A percentile compares a stretch with the other conserved stretches of the same genome.
These are phyloP conservation scores for Candolleomyces aberdarensis DNA, from an alignment of 768 basidiomycete species.

Conservation along the genomic window DNA sequence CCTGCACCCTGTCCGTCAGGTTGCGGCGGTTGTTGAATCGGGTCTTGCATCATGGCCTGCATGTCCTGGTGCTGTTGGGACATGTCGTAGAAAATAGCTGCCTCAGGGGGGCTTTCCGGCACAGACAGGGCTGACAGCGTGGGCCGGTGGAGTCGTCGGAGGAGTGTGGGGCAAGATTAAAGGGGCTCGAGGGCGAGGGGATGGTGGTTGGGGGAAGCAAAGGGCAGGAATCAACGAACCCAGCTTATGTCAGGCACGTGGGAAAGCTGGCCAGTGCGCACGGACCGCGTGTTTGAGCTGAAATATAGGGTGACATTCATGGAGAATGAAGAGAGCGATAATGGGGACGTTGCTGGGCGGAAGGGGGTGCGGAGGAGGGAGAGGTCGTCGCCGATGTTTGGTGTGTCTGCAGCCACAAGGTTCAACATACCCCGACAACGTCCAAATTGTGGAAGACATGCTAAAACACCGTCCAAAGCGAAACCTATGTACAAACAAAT, in stretches of 20 bases:
- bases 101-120: constrained; percentile 10
- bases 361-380: constrained; percentile 29
- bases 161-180: constrained; percentile 26
- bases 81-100: constrained; percentile 32
- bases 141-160: constrained; percentile 15
- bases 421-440: constrained; percentile 63
- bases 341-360: constrained; percentile 19
- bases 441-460: constrained; percentile 74
- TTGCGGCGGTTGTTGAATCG: constrained; percentile 23
- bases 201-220: constrained; percentile 46
- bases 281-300: constrained; percentile 42
- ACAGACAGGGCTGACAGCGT: constrained; percentile 12
- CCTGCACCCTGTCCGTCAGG: constrained; percentile 41
- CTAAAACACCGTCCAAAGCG: constrained; percentile 66
- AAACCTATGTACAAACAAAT: constrained; percentile 49
- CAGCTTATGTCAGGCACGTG: constrained; percentile 56
- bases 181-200: constrained; percentile 35
- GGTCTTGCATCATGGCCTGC: constrained; percentile 62
- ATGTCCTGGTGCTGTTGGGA: constrained; percentile 56
- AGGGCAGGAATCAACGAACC: constrained; percentile 36
- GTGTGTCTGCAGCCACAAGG: constrained; percentile 51
- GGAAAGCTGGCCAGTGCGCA: constrained; percentile 54
- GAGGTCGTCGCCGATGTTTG: constrained; percentile 27
- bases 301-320: constrained; percentile 4
- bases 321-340: constrained; percentile 14